These are phyloP conservation scores for Metschnikowia lachancei DNA, from an alignment of 805 yeast genomes.

Conservation along the genomic window DNA sequence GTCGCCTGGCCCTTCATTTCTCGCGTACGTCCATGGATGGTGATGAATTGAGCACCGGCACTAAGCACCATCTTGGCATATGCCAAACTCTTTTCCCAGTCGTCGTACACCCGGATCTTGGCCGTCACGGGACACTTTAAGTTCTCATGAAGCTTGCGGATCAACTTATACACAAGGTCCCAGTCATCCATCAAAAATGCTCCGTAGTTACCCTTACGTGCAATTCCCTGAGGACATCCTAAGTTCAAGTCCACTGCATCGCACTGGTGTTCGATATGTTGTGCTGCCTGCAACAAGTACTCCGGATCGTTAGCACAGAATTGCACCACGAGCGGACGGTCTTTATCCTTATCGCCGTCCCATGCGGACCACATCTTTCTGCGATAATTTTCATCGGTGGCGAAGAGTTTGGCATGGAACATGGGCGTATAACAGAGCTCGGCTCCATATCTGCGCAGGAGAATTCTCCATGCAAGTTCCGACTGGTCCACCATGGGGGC, in stretches of 20 bases:
- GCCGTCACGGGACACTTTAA: slow-evolving; percentile 90
- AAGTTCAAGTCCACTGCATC: slow-evolving; percentile 95
- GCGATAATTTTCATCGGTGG: slow-evolving; percentile 78
- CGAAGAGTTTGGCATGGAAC: slow-evolving; percentile 91
- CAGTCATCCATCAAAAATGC: slow-evolving; percentile 97
- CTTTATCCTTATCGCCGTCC: slow-evolving; percentile 70
- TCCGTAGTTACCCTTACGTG: slow-evolving; percentile 91
- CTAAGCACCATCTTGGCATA: slow-evolving; percentile 85
- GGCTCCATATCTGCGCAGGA: slow-evolving; percentile 88
- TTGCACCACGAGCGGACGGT: slow-evolving; percentile 88
- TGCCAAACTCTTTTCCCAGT: slow-evolving; percentile 73
- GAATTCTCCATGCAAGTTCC: slow-evolving; percentile 90
- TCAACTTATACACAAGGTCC: slow-evolving; percentile 72
- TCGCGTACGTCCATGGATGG: slow-evolving; percentile 93
- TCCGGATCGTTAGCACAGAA: slow-evolving; percentile 97
- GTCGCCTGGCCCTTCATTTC: slow-evolving; percentile 98
- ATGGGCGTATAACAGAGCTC: slow-evolving; percentile 93
- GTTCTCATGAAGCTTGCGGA: slow-evolving; percentile 69
- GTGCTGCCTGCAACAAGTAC: slow-evolving; percentile 75
- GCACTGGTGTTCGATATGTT: slow-evolving; percentile 72
- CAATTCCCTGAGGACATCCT: slow-evolving; percentile 99
- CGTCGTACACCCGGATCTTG: slow-evolving; percentile 86
- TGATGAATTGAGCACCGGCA: slow-evolving; percentile 94
- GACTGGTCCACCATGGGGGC: slow-evolving; percentile 99
- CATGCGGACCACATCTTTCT: slow-evolving; percentile 62